Evolutionary conservation across 2,329 filamentous ascomycete genomes (phyloP), one percentile per base, ranked within the genome.

Genomic region (Alternaria panax): DNA sequence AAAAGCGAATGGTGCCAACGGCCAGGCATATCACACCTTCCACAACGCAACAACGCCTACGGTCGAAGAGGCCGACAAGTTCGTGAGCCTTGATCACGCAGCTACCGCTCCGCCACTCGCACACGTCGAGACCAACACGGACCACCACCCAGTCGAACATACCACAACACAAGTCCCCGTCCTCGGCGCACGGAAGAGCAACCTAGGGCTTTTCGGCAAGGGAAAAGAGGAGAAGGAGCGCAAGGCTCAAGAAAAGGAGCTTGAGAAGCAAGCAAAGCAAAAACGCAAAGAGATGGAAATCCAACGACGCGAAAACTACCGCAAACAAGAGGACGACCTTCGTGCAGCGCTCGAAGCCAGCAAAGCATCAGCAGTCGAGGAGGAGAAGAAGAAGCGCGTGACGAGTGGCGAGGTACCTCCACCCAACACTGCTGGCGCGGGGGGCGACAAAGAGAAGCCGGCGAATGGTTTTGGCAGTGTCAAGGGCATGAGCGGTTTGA

Each of bases 291-390:
- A 82, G 62, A 81, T 85, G 45, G 84, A 84, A 54, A 68, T 62
- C 5, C 76, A 78, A 51, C 83, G 88, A 28, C 84, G 86, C 32
- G 84, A 87, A 47, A 79, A 81, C n/a, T 85, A 82, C 69, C 81
- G 83, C 60, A 84, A 84, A 67, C 83, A 85, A 58, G 87, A 88
- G 71, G 87, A 88, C 9, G 87, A 92, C 40, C 68, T 90, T 24
- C 85, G 86, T 64, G 84, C 82, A 56, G 89, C 86, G 0, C 80
- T 92, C 4, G 88, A 90, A 59, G 86, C 86, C 25, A 92, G 89
- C 79, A 91, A 86, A 74, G 82, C 83, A 60, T 83, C 85, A 8
- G 86, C 88, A 9, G 83, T 81, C 2, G 85, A 89, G 34, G 75
- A 77, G 38, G 66, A 62, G 8, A 73, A 70, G 53, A 73, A 70